phyloP scores from a whole-genome alignment of 176 grass and related monocot species.

The Oryza coarctata region DNA sequence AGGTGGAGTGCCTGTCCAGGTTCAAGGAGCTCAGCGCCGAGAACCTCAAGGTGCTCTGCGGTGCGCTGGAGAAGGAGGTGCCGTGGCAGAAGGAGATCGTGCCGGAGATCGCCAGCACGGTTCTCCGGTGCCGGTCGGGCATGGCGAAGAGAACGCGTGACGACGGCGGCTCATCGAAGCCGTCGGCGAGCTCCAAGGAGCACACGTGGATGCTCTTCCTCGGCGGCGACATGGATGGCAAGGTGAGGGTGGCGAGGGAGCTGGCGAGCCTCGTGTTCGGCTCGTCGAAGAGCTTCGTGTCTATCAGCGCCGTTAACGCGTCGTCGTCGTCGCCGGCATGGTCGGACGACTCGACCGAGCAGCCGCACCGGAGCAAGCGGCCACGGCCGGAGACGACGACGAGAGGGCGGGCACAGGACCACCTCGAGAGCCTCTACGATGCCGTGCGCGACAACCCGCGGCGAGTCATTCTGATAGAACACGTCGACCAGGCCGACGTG shows the following conservation, averaged over 20 bases:
- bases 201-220: constrained; percentile 80
- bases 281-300: constrained; percentile 49
- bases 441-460: constrained; percentile 55
- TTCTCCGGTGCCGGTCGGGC: constrained; percentile 76
- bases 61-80: constrained; percentile 64
- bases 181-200: constrained; percentile 36
- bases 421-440: constrained; percentile 56
- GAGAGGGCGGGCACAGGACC: not conserved
- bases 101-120: constrained; percentile 65
- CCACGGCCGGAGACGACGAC: not conserved
- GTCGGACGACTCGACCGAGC: constrained; percentile 29
- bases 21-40: constrained; percentile 83
- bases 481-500: constrained; percentile 46
- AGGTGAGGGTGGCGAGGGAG: constrained; percentile 58
- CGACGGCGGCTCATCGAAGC: not conserved
- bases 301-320: constrained; percentile 19
- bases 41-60: constrained; percentile 71
- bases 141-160: constrained; percentile 34
- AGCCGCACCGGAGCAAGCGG: constrained; percentile 46
- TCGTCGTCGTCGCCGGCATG: constrained; percentile 29
- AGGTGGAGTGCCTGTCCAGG: constrained; percentile 46
- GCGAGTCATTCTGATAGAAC: constrained; percentile 65
- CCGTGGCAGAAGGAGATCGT: constrained; percentile 64
- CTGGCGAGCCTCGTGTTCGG: constrained; percentile 66
- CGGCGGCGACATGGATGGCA: constrained; percentile 54